Evolutionary conservation across 345 rosid genomes (phyloP), one percentile per base, ranked within the genome.

Genomic region (Conringia planisiliqua): DNA sequence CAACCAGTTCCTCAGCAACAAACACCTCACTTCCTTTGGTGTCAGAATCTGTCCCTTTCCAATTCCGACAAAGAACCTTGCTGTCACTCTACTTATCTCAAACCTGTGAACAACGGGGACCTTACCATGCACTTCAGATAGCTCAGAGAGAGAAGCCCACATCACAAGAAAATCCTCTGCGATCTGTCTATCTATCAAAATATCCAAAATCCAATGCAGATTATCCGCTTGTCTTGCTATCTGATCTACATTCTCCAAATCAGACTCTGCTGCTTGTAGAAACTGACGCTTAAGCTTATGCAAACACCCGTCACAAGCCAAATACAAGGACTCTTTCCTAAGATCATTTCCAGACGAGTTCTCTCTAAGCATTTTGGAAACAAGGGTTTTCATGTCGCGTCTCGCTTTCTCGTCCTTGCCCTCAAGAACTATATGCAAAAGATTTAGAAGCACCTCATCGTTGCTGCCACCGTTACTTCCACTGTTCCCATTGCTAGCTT

Each of bases 341-440:
- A 96, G 88, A 82, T 90, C 94, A 54, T 82, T 87, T 13, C 89
- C 95, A n/a, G 95, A 96, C 1, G 98, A 84, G 79, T 86, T 96
- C 86, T 96, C 98, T 18, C 82, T 89, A 60, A 96, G 99, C 99
- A 96, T 90, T 83, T 92, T 96, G 2, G 89, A 86, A 10, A 96
- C 91, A 54, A 96, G 80, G 0, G 89, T 89, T 84, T 96, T 92
- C 99, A 96, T 96, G 59, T 96, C 94, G n/a, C 98, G 97, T 79
- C 96, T 86, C 0, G 99, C 98, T 78, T 90, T 96, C 86, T 92
- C 98, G 29, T 96, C 97, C 84, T 89, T 92, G 3, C 98, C 99
- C 75, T 96, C 94, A 6, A 92, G 97, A 77, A 96, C 99, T 61
- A 92, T 94, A 30, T 85, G 88, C 63, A 96, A 62, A 59, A 96